A percentile compares a stretch with the other conserved stretches of the same genome.
These are phyloP conservation scores for Pestalotiopsis sp. DNA, from an alignment of 2,329 filamentous ascomycete species.

Conservation along the genomic window DNA sequence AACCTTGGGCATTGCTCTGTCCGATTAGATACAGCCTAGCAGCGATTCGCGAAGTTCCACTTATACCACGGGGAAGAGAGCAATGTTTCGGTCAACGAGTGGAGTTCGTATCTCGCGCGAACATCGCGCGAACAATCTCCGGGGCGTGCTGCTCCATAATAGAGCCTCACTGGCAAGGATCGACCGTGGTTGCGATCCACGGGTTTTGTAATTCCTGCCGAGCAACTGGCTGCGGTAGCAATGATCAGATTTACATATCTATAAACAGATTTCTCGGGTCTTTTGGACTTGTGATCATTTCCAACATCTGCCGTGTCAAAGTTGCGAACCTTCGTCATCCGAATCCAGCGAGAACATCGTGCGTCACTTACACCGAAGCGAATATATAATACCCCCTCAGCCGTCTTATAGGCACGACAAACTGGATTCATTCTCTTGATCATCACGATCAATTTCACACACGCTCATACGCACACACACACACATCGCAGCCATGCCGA, in stretches of 20 bases:
- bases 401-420: neutral
- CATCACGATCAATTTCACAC: neutral
- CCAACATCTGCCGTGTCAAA: neutral
- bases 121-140: neutral
- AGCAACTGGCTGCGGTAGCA: neutral
- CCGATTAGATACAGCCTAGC: slow-evolving; percentile 8
- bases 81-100: slow-evolving; percentile 4
- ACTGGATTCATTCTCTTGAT: neutral
- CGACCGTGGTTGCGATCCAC: neutral
- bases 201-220: neutral
- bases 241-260: neutral
- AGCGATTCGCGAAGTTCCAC: slow-evolving; percentile 8
- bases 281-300: neutral
- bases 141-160: neutral
- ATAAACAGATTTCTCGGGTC: neutral
- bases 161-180: neutral
- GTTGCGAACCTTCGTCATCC: neutral
- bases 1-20: neutral
- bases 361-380: neutral
- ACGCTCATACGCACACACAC: neutral
- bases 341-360: neutral
- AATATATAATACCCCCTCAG: neutral
- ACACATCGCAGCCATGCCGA: slow-evolving; percentile 1
- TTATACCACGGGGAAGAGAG: neutral
- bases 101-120: neutral